Base-by-base conservation (phyloP, 1,139 yeast species). In the Protomyces arabidopsidicola region DNA sequence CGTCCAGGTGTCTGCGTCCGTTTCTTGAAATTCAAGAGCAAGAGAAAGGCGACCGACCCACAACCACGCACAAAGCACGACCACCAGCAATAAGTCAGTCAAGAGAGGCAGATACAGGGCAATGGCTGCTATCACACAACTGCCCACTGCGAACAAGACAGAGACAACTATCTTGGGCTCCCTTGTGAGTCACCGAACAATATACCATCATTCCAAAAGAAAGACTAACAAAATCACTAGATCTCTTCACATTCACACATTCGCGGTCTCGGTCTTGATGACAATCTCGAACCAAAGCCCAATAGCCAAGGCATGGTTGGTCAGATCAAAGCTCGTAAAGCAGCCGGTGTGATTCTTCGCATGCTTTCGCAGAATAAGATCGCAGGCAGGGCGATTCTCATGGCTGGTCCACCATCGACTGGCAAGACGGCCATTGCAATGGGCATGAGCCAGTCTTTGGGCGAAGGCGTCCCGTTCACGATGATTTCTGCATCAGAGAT, bases 341-440 rank as follows among this genome's bases (percentile, higher is more conserved):
- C 98, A 2, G 97, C 97, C 8, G 99, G 97, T 59, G 86, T 95
- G 38, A 87, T 93, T 60, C 79, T 90, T 71, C 90, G 88, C 77
- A 89, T 95, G 96, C 88, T 93, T 66, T 89, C 89, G 74, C 90
- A 87, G 55, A 97, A 97, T 42, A 84, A 88, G 70, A 93, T 95
- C 73, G 98, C 98, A 5, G 99, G 99, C 20, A 84, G 98, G 70
- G 98, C 98, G 1, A 95, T 91, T 38, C 78, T 95, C 70, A 82
- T 95, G 68, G 98, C 98, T 0, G 99, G 99, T 6, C 98, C 98
- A 9, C 98, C 98, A 39, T 88, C 96, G 0, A 95, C 98, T 1
- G 99, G 99, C 75, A 95, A 95, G 75, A 95, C 99, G 10, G 99
- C 99, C 60, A 86, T 95, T 72, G 99, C 99, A 35, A 90, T 91